Base-by-base conservation (phyloP, 2,329 filamentous ascomycete species). In the Colletotrichum cereale region DNA sequence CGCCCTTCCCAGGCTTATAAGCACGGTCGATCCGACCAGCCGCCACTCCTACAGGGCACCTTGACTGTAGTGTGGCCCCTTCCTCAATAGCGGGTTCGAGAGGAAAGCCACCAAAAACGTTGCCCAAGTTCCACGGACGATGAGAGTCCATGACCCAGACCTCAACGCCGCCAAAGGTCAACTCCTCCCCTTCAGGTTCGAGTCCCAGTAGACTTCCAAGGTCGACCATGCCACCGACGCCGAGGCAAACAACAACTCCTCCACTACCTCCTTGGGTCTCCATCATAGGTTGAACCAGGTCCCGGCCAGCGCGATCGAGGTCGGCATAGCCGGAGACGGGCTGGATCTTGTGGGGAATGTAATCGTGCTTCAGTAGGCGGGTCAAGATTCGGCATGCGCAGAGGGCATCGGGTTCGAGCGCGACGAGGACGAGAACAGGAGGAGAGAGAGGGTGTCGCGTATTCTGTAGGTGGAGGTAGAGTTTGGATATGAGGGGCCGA, bases 301-400 rank as follows among this genome's bases (percentile, higher is more conserved):
- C 91, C 78, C 89, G 88, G 56, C 95, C 95, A 29, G 92, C 92
- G 76, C 90, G 91, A 78, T 93, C 88, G 57, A 99, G 89, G 80
- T 98, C 96, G 75, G 90, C 91, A 89, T 98, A 98, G 66, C 96
- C 96, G 26, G 94, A 90, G 66, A 99, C 92, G 1, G 96, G 96
- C 78, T 98, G 94, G 78, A 98, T 97, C 83, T 98, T 98, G 85
- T 98, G 96, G 18, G 93, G 93, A 76, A 99, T 97, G 80, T 97
- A 98, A 85, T 99, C 96, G 86, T 96, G 93, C 83, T 97, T 98
- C 72, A 99, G 87, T n/a, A 99, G 88, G 62, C 92, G 89, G 3
- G 96, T 97, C 58, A 99, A 90, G 73, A 99, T 98, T 73, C 95
- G 94, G 80, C 95, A 97, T 73, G 95, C 96, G 82, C 96, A 98